Percentiles rank a stretch among this genome's conserved stretches.
These are phyloP conservation scores for Peniophora sp. DNA, from an alignment of 1,284 basidiomycete genomes.

Conservation along the genomic window DNA sequence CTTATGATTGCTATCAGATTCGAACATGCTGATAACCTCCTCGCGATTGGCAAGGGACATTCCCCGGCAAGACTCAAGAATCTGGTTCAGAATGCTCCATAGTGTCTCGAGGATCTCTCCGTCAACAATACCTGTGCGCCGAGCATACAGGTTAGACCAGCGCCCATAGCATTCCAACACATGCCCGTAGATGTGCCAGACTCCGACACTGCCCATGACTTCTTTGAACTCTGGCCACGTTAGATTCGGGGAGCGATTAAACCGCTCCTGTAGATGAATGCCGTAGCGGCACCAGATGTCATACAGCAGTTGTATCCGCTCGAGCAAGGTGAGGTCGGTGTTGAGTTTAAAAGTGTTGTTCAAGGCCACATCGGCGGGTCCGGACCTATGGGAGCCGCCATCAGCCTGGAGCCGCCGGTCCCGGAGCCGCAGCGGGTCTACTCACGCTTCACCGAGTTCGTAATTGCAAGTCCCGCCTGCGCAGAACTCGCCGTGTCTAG, in stretches of 20 bases:
- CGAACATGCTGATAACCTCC: constrained; percentile 1
- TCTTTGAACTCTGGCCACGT: not conserved
- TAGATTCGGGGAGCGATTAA: not conserved
- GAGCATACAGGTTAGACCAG: constrained; percentile 2
- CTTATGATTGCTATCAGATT: constrained; percentile 4
- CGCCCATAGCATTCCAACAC: not conserved
- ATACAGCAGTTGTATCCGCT: not conserved
- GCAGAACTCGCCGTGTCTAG: no score
- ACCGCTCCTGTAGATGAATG: not conserved
- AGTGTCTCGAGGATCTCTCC: constrained; percentile 6
- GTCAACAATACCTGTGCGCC: constrained; percentile 1
- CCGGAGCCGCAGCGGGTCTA: no score
- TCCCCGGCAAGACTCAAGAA: not conserved
- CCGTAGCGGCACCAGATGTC: not conserved
- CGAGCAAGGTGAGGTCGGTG: not conserved
- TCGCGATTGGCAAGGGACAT: constrained; percentile 2
- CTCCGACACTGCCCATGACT: not conserved
- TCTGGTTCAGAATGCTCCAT: constrained; percentile 1
- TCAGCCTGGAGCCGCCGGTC: no score
- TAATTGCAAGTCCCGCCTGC: no score
- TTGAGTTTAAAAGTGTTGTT: not conserved
- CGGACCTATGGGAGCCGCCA: no score
- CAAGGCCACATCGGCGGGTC: not conserved
- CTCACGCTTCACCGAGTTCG: no score
- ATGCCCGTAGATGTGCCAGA: constrained; percentile 5